These are phyloP conservation scores for Tylopilus rubrobrunneus DNA, from an alignment of 768 basidiomycete species.

Conservation along the genomic window DNA sequence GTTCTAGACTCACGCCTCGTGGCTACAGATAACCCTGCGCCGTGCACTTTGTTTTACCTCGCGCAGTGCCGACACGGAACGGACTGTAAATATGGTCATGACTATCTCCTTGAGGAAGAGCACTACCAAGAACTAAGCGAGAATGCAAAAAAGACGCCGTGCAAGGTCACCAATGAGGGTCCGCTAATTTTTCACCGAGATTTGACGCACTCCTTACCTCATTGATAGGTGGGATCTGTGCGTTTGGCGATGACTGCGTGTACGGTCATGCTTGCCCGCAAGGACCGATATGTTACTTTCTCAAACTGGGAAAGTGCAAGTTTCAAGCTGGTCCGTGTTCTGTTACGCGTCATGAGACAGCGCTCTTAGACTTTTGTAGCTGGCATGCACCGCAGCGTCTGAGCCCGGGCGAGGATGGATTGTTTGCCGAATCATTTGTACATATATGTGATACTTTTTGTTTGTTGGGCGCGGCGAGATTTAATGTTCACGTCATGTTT, in stretches of 20 bases:
- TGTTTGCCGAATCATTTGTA: constrained; percentile 27
- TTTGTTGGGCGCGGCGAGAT: constrained; percentile 18
- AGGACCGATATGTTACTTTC: constrained; percentile 48
- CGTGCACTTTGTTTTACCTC: constrained; percentile 65
- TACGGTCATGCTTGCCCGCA: constrained; percentile 37
- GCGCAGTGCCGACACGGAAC: constrained; percentile 55
- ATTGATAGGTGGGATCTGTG: constrained; percentile 48
- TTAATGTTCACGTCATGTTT: constrained; percentile 28
- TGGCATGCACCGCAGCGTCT: constrained; percentile 38
- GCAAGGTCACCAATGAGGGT: constrained; percentile 59
- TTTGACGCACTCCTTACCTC: not conserved
- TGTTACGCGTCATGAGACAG: constrained; percentile 5
- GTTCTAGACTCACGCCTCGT: not conserved
- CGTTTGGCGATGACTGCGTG: constrained; percentile 58
- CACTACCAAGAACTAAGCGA: constrained; percentile 49
- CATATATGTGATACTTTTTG: constrained; percentile 30
- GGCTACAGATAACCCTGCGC: constrained; percentile 50
- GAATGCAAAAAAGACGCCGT: constrained; percentile 62
- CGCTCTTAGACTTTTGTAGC: constrained; percentile 24
- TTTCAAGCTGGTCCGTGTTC: constrained; percentile 52
- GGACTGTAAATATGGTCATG: constrained; percentile 59
- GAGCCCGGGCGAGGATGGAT: constrained; percentile 5
- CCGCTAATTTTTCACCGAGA: constrained; percentile 8
- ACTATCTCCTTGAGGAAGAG: constrained; percentile 53
- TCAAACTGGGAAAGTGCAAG: constrained; percentile 57